These are phyloP conservation scores for Coniella vitis DNA, from an alignment of 2,329 filamentous ascomycete species.

Conservation along the genomic window DNA sequence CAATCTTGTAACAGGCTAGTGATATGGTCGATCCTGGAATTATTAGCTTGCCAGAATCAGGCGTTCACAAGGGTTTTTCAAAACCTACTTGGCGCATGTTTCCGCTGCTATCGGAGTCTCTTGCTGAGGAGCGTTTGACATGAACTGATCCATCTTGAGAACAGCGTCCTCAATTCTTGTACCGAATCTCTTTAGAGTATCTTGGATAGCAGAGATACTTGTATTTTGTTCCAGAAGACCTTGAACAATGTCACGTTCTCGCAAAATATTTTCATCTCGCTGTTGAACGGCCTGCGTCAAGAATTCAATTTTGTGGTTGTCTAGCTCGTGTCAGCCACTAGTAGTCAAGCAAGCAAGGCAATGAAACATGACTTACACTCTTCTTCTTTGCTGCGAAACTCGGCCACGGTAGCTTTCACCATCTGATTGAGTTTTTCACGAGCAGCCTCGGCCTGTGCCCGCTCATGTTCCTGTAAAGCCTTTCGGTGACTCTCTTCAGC, in stretches of 20 bases:
- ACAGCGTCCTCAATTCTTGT: slow-evolving; percentile 3
- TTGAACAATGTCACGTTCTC: slow-evolving; percentile 8
- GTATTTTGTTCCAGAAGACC: slow-evolving; percentile 4
- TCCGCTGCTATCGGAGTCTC: slow-evolving; percentile 10
- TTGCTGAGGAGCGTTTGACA: slow-evolving; percentile 6
- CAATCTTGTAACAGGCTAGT: background rate
- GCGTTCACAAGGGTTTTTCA: background rate
- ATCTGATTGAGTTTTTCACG: slow-evolving; percentile 24
- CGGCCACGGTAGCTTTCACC: slow-evolving; percentile 11
- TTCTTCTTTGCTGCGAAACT: slow-evolving; percentile 8
- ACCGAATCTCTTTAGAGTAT: slow-evolving; percentile 3
- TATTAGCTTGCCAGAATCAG: background rate
- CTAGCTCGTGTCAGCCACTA: slow-evolving; percentile 2
- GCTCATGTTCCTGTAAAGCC: slow-evolving; percentile 21
- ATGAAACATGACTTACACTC: slow-evolving; percentile 11
- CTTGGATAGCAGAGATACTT: slow-evolving; percentile 2
- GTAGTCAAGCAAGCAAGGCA: background rate
- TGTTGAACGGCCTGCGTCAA: slow-evolving; percentile 14
- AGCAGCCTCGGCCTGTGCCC: slow-evolving; percentile 28
- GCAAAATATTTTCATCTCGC: slow-evolving; percentile 5
- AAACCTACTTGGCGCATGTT: slow-evolving; percentile 6
- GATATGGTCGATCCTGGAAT: slow-evolving; percentile 9
- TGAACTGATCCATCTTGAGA: slow-evolving; percentile 2
- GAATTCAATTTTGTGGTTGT: slow-evolving; percentile 17
- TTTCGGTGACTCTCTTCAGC: slow-evolving; percentile 24